Evolutionary conservation across 257 asterid genomes (phyloP).

Genomic region (Forsythia viridissima): DNA sequence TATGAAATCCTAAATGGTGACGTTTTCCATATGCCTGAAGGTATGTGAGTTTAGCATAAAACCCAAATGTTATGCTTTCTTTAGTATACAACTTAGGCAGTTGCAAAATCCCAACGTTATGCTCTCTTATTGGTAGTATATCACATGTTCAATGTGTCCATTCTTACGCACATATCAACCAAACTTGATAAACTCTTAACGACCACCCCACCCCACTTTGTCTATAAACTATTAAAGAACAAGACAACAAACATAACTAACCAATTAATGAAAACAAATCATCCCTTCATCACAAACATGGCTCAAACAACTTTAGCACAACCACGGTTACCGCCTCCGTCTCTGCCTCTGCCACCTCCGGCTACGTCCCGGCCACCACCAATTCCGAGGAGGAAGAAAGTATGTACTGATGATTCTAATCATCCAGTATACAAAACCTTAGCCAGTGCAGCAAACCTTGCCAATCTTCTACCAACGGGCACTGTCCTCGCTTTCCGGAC

Average conservation of each 20-base stretch:
- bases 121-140: not conserved
- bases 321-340: not conserved
- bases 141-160: slow-evolving; percentile 23
- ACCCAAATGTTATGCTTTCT: not conserved
- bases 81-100: slow-evolving; percentile 23
- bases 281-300: not conserved
- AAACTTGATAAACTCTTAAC: not conserved
- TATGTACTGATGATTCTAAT: not conserved
- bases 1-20: not conserved
- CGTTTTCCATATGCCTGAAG: not conserved
- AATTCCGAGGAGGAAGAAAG: not conserved
- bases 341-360: not conserved
- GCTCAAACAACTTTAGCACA: not conserved
- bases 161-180: slow-evolving; percentile 14
- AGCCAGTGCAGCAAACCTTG: slow-evolving; percentile 58
- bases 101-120: slow-evolving; percentile 8
- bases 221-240: not conserved
- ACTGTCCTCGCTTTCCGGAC: slow-evolving; percentile 61
- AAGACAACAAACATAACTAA: not conserved
- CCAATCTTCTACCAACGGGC: slow-evolving; percentile 74
- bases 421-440: slow-evolving; percentile 46
- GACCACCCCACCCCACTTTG: not conserved
- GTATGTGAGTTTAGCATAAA: not conserved
- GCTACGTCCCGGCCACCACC: not conserved
- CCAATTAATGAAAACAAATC: not conserved